These are phyloP conservation scores for Vaccinium myrtillus DNA, from an alignment of 148 eudicot species.

Conservation along the genomic window DNA sequence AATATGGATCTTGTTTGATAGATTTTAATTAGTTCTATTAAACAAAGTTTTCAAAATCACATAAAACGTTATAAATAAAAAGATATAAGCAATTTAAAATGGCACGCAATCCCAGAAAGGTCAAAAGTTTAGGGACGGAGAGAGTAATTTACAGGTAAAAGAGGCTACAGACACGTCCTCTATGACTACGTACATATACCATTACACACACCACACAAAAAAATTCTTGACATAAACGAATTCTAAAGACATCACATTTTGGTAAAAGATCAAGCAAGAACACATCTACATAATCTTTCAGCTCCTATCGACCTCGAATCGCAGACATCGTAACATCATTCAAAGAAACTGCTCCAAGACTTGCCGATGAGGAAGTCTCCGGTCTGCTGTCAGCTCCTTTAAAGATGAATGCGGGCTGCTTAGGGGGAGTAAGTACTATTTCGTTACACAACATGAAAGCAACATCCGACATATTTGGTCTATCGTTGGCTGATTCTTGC, in stretches of 20 bases:
- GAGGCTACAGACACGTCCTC: neutral
- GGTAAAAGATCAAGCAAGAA: neutral
- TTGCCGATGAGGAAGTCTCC: slow-evolving; percentile 32
- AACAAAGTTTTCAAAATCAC: too few species aligned
- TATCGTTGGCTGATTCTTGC: slow-evolving; percentile 42
- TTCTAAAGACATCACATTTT: neutral
- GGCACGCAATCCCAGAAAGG: too few species aligned
- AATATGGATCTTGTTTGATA: too few species aligned
- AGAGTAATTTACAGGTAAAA: too few species aligned
- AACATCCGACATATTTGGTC: slow-evolving; percentile 55
- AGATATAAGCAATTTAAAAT: too few species aligned
- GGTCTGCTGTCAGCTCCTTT: slow-evolving; percentile 7
- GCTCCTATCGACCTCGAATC: neutral
- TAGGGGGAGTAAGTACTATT: slow-evolving; percentile 36
- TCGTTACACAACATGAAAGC: slow-evolving; percentile 47
- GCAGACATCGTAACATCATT: neutral
- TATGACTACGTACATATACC: too few species aligned
- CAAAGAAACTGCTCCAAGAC: neutral
- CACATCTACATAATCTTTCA: neutral
- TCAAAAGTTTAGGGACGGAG: too few species aligned
- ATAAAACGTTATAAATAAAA: too few species aligned
- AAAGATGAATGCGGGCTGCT: slow-evolving; percentile 47
- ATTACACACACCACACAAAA: too few species aligned
- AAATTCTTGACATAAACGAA: neutral
- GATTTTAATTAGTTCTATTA: too few species aligned